A percentile compares a stretch with the other conserved stretches of the same genome.
These are phyloP conservation scores for Suillus subaureus DNA, from an alignment of 768 basidiomycete genomes.

Conservation along the genomic window DNA sequence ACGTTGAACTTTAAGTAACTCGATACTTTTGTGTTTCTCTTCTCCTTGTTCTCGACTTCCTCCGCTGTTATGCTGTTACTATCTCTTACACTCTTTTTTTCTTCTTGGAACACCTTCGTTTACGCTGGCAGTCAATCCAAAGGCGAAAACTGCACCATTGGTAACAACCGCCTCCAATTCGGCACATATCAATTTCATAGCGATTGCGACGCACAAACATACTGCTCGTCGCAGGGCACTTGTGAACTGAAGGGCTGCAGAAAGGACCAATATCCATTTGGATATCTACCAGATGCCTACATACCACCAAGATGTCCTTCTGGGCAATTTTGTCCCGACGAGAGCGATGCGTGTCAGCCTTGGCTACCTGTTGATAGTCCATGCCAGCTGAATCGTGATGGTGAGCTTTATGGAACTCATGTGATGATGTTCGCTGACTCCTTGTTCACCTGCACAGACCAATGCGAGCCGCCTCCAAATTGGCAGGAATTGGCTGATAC, in stretches of 20 bases:
- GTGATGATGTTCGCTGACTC: conserved; percentile 4
- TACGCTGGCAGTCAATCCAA: conserved; percentile 49
- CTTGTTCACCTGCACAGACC: conserved; percentile 50
- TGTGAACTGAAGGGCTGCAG: conserved; percentile 74
- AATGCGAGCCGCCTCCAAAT: conserved; percentile 75
- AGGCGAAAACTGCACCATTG: conserved; percentile 50
- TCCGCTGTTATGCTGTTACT: conserved; percentile 29
- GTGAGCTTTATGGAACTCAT: conserved; percentile 38
- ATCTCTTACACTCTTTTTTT: conserved; percentile 56
- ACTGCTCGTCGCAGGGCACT: conserved; percentile 55
- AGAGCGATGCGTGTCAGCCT: conserved; percentile 67
- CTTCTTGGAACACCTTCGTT: conserved; percentile 41
- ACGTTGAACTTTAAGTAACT: not conserved
- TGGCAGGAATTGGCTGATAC: conserved; percentile 62
- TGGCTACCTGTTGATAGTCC: conserved; percentile 60
- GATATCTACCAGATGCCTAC: conserved; percentile 46
- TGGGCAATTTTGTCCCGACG: conserved; percentile 83
- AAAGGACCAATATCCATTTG: conserved; percentile 77
- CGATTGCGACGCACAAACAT: conserved; percentile 74
- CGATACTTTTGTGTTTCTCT: not conserved
- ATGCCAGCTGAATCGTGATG: conserved; percentile 89
- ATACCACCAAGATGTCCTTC: conserved; percentile 63
- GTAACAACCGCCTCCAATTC: conserved; percentile 66
- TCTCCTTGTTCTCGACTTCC: conserved; percentile 9
- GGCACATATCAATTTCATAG: conserved; percentile 81